phyloP scores from a whole-genome alignment of 1,284 basidiomycete species.

The Ustilago vetiveriae region DNA sequence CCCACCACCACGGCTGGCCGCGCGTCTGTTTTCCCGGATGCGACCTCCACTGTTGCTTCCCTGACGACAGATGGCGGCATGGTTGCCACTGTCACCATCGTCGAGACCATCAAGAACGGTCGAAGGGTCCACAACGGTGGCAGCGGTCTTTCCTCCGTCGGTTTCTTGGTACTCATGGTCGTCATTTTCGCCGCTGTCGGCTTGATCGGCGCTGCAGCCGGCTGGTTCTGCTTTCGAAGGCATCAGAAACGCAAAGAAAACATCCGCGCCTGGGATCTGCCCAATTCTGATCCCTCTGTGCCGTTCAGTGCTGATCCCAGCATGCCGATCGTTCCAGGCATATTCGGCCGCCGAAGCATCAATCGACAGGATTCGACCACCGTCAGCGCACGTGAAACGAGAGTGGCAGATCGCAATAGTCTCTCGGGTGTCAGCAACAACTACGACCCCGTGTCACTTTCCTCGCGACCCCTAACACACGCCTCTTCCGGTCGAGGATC shows the following conservation, averaged over 20 bases:
- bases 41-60: constrained; percentile 37
- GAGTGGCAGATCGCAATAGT: constrained; percentile 13
- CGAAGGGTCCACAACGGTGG: constrained; percentile 11
- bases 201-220: constrained; percentile 26
- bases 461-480: constrained; percentile 21
- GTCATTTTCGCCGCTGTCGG: constrained; percentile 24
- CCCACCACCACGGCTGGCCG: constrained; percentile 27
- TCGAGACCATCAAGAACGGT: constrained; percentile 45
- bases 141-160: constrained; percentile 12
- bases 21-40: constrained; percentile 44
- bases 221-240: constrained; percentile 47
- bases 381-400: constrained; percentile 3
- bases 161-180: constrained; percentile 34
- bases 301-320: constrained; percentile 39
- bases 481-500: constrained; percentile 27
- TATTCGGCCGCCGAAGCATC: constrained; percentile 32
- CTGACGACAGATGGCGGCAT: constrained; percentile 39
- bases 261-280: constrained; percentile 44
- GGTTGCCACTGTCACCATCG: constrained; percentile 38
- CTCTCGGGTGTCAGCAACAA: constrained; percentile 29
- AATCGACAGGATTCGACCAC: constrained; percentile 15
- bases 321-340: constrained; percentile 40
- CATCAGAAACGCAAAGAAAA: constrained; percentile 28
- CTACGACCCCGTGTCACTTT: constrained; percentile 29
- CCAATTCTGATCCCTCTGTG: constrained; percentile 31